Base-by-base conservation (phyloP, 2,329 filamentous ascomycete genomes). In the Incumbomyces delicatus region DNA sequence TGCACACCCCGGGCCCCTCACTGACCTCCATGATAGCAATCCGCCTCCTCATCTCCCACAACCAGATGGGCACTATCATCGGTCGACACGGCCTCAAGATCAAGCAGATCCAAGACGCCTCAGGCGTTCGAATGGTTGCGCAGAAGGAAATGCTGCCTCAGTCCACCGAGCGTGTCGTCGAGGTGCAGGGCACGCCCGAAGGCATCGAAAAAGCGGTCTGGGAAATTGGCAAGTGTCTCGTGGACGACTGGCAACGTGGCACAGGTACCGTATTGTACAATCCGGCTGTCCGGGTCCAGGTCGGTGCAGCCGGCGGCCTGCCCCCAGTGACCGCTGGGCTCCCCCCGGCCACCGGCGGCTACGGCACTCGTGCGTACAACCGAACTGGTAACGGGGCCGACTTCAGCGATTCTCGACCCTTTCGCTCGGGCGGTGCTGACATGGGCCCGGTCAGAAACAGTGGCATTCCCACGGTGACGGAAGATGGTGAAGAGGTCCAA, bases 131-230 rank as follows among this genome's bases (percentile, higher is more conserved):
- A 63, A 98, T 98, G 92, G 89, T 98, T 41, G 92, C 92, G 34
- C 92, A 98, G 69, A 98, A 98, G 72, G 92, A 98, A 62, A 98
- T 98, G 92, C 81, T 98, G 6, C 92, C 92, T 31, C 92, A 98
- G 67, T 98, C 92, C 5, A 98, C 92, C 30, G 92, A 98, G 73
- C 85, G 92, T 55, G 89, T 98, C 59, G 92, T 98, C 55, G 92
- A 98, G 65, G 84, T 98, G 38, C 89, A 95, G 65, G 92, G 92
- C 58, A 90, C 85, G 14, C 89, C 92, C 13, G 88, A 94, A 46
- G 89, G 90, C 50, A 94, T 98, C 59, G 88, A 95, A 69, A 88
- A 89, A 64, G 90, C 92, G 53, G 77, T 95, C 46, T 96, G 92
- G 92, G 92, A 98, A 66, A 98, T 98, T 61, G 92, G 87, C 74